phyloP scores from a whole-genome alignment of 75 land plant species.

The Cunninghamia lanceolata region DNA sequence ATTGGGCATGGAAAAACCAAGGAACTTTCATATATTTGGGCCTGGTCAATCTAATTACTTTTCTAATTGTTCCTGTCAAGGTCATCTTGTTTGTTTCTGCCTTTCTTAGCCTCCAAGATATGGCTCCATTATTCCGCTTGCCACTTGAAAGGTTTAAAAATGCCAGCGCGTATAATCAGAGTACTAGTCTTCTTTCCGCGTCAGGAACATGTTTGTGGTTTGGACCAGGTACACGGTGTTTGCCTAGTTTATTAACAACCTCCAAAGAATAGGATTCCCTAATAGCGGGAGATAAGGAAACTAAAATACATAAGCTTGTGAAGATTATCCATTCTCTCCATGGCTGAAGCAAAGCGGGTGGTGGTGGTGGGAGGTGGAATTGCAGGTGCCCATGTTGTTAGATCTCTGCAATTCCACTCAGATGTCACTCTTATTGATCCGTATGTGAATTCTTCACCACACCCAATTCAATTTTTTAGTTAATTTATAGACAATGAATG shows the following conservation, averaged over 20 bases:
- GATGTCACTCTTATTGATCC: constrained; percentile 38
- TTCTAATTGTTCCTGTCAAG: no score
- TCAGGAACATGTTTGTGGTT: not conserved
- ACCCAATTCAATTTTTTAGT: not conserved
- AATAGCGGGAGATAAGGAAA: not conserved
- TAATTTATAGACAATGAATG: not conserved
- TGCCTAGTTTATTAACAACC: not conserved
- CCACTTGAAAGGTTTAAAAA: constrained; percentile 36
- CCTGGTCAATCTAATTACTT: no score
- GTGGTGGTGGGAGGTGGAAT: constrained; percentile 43
- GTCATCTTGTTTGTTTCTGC: no score
- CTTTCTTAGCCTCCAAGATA: no score
- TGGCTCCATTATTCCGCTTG: constrained; percentile 15
- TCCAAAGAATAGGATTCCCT: not conserved
- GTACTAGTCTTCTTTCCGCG: not conserved
- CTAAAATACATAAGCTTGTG: not conserved
- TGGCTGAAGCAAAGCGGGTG: constrained; percentile 19
- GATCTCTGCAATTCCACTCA: constrained; percentile 16
- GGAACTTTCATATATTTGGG: no score
- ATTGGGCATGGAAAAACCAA: no score
- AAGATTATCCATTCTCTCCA: not conserved
- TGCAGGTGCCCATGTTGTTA: constrained; percentile 31
- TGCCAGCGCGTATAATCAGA: not conserved
- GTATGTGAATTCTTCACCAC: constrained; percentile 10
- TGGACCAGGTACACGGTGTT: not conserved